Conservation (phyloP, 768 basidiomycete species). For the Tephrocybe sp. region DNA sequence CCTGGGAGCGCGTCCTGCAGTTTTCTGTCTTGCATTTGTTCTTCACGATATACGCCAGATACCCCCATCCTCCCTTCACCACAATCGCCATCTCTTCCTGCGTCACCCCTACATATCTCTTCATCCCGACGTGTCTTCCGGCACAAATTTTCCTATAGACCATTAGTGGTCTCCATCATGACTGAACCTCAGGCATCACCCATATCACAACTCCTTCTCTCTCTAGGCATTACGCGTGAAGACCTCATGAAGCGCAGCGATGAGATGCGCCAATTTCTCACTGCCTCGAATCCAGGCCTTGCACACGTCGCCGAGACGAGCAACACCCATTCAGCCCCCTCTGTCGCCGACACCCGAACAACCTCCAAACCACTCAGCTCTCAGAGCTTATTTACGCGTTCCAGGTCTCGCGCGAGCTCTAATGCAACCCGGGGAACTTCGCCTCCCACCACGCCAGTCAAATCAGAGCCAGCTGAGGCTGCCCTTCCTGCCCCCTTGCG, state of each 20-base stretch:
- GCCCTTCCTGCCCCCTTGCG: conserved; percentile 39
- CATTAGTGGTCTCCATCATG: conserved; percentile 27
- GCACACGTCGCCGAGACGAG: conserved; percentile 42
- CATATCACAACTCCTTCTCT: conserved; percentile 67
- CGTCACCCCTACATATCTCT: not conserved
- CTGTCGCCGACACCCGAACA: conserved; percentile 30
- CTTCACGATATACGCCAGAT: conserved; percentile 8
- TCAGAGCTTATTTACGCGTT: conserved; percentile 37
- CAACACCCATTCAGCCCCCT: conserved; percentile 29
- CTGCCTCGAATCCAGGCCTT: conserved; percentile 44
- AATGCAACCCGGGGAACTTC: conserved; percentile 51
- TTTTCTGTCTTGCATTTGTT: conserved; percentile 10
- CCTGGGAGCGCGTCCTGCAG: conserved; percentile 9
- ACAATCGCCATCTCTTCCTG: conserved; percentile 3
- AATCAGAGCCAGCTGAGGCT: conserved; percentile 55
- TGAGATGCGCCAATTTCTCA: conserved; percentile 80
- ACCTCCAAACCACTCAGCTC: conserved; percentile 34
- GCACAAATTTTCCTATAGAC: not conserved
- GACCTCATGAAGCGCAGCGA: conserved; percentile 69
- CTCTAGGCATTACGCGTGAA: conserved; percentile 74
- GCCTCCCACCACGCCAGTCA: conserved; percentile 60
- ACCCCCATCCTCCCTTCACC: conserved; percentile 1
- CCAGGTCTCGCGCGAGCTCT: conserved; percentile 43
- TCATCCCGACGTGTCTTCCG: not conserved
- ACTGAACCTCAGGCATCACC: conserved; percentile 51